phyloP scores from a whole-genome alignment of 768 basidiomycete species.

The Kwoniella dendrophila region DNA sequence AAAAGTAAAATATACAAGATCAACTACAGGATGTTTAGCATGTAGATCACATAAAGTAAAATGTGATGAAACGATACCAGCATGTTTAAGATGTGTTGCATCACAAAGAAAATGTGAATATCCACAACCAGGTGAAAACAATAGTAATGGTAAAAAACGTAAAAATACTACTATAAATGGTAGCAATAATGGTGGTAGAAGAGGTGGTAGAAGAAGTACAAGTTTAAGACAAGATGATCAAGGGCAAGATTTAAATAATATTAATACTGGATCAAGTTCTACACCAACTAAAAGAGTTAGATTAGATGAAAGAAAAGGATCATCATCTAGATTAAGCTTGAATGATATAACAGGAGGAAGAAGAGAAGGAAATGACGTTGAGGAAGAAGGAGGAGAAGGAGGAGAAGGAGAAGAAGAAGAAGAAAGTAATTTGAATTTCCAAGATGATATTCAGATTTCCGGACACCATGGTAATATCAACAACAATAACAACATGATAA shows the following conservation, averaged over 20 bases:
- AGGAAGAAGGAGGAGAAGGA: too few species aligned
- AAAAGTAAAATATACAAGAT: conserved; percentile 27
- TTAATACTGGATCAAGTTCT: not conserved
- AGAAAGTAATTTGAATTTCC: not conserved
- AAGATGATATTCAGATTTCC: not conserved
- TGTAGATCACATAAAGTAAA: conserved; percentile 36
- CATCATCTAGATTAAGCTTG: too few species aligned
- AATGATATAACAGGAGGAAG: too few species aligned
- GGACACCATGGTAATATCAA: not conserved
- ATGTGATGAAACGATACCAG: conserved; percentile 34
- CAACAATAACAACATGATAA: not conserved
- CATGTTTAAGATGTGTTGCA: conserved; percentile 29
- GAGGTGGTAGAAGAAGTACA: not conserved
- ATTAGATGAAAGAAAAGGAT: not conserved
- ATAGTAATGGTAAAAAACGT: conserved; percentile 2
- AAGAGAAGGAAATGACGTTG: too few species aligned
- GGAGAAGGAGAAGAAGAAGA: not conserved
- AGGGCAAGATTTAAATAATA: not conserved
- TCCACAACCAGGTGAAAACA: conserved; percentile 11
- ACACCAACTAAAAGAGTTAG: conserved; percentile 4
- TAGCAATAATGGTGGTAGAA: not conserved
- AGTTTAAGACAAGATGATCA: conserved; percentile 7
- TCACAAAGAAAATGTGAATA: conserved; percentile 31
- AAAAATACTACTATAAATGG: not conserved
- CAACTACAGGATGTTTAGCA: conserved; percentile 26